Evolutionary conservation across 1,284 basidiomycete genomes (phyloP), one percentile per base, ranked within the genome.

Genomic region (Pterula multifida): DNA sequence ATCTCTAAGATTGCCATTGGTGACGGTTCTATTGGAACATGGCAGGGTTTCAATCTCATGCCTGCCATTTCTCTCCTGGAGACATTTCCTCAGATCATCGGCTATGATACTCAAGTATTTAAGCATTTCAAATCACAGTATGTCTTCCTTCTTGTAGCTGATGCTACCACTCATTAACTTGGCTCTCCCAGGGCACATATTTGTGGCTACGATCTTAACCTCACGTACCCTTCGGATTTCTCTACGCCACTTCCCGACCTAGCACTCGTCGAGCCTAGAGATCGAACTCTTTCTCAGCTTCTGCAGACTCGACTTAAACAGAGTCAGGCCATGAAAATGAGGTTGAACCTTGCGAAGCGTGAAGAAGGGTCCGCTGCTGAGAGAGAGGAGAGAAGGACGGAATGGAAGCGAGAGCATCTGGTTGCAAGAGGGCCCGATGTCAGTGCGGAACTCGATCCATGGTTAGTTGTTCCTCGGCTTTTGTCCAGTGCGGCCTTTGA

Each of bases 51-150:
- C 12, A 49, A 17, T 3, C 53, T 19, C 47, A 15, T 55, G 32
- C 23, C 21, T 2, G 48, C 81, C 79, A 57, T 78, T 35, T 70
- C 62, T 48, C 68, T 80, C 25, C 63, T 86, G 12, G 75, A 83
- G 63, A 85, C 84, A 1, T 83, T 77, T 57, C 84, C 84, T 1
- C 83, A 85, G 61, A 64, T 87, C 25, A 83, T 86, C 45, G 78
- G 74, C 22, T 87, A 84, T 57, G 78, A 86, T 55, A 64, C 68
- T 23, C 72, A 75, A 6, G 79, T 83, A 1, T 79, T 75, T 57
- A 68, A 78, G 50, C 82, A 82, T 59, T 85, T 86, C 63, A 71
- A 72, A 56, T 67, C 76, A 56, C 81, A 84, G 82, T 83, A 55
- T 52, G 78, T 70, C 19, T n/a, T 45, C 28, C 19, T 21, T 39